phyloP scores from a whole-genome alignment of 768 basidiomycete species.

The Lactarius hatsudake region DNA sequence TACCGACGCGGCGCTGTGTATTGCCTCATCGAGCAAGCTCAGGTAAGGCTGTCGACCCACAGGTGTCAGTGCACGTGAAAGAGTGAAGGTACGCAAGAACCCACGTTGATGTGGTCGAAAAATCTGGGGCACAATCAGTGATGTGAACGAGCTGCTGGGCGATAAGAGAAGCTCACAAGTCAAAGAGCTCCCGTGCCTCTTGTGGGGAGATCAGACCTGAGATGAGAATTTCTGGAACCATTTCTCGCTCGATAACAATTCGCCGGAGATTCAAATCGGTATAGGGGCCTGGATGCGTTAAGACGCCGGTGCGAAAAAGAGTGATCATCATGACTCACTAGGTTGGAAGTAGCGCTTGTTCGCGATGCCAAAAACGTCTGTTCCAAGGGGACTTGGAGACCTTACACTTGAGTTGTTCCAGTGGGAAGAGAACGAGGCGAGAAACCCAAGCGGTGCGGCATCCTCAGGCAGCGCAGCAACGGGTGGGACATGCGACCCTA shows the following conservation, averaged over 20 bases:
- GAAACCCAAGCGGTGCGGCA: slow-evolving; percentile 20
- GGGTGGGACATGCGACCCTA: neutral
- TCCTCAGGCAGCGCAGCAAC: slow-evolving; percentile 9
- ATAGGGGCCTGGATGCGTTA: slow-evolving; percentile 29
- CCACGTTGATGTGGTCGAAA: slow-evolving; percentile 53
- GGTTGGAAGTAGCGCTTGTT: slow-evolving; percentile 27
- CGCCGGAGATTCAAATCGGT: slow-evolving; percentile 34
- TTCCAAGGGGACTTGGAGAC: slow-evolving; percentile 6
- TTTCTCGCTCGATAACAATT: slow-evolving; percentile 35
- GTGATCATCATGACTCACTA: slow-evolving; percentile 3
- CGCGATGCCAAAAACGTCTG: slow-evolving; percentile 20
- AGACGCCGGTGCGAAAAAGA: neutral
- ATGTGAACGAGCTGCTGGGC: neutral
- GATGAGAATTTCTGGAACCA: slow-evolving; percentile 34
- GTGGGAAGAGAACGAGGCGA: slow-evolving; percentile 22
- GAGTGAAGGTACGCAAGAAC: slow-evolving; percentile 24
- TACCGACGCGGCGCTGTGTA: slow-evolving; percentile 52
- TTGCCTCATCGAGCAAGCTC: slow-evolving; percentile 53
- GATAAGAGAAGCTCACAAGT: slow-evolving; percentile 30
- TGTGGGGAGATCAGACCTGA: slow-evolving; percentile 34
- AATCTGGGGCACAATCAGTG: slow-evolving; percentile 37
- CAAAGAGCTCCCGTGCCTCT: slow-evolving; percentile 33
- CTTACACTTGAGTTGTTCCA: neutral
- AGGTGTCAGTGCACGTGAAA: slow-evolving; percentile 17
- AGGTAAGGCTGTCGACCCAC: slow-evolving; percentile 46